Base-by-base conservation (phyloP, 2,329 filamentous ascomycete species). In the Ophiosphaerella herpotricha region DNA sequence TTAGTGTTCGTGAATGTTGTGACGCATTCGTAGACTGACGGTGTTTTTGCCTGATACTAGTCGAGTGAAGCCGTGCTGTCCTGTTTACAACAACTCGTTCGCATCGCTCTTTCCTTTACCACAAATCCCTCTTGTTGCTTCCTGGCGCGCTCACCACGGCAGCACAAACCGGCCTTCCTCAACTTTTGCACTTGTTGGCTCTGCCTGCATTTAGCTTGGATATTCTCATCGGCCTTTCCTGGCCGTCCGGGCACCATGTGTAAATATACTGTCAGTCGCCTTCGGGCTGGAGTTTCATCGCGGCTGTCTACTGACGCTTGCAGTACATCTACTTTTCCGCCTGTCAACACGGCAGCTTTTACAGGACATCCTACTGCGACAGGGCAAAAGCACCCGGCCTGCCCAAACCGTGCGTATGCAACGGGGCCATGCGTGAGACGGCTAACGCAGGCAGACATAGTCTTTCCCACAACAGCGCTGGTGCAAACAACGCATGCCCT, bases 271-370 rank as follows among this genome's bases (percentile, higher is more conserved):
- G 43, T 61, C 55, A 57, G 14, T 24, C 7, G 12, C 29, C 14
- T 26, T 24, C 8, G 2, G 23, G 9, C 13, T 29, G 11, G 26
- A 11, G 16, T 14, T 29, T 16, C 33, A 16, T 39, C 12, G 16
- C 23, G 11, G 13, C 9, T 12, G 8, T 16, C 16, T 5, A n/a
- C 36, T 46, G 24, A 46, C 36, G 24, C 8, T 18, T 12, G 14
- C 11, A 16, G 39, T 36, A 73, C 58, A 50, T 66, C 43, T 72
- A 68, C 55, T 69, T 63, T 46, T 62, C 63, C 5, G 24, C 39
- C 21, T 74, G 72, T 56, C 54, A 50, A 49, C 72, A 74, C 58
- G 56, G 52, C 31, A 64, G 71, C 37, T 42, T 74, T 26, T 63
- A 52, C 48, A 60, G 56, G 43, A 36, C 66, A 47, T 55, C 61